Evolutionary conservation across 2,329 filamentous ascomycete genomes (phyloP).

Genomic region (Drechslera avenae): DNA sequence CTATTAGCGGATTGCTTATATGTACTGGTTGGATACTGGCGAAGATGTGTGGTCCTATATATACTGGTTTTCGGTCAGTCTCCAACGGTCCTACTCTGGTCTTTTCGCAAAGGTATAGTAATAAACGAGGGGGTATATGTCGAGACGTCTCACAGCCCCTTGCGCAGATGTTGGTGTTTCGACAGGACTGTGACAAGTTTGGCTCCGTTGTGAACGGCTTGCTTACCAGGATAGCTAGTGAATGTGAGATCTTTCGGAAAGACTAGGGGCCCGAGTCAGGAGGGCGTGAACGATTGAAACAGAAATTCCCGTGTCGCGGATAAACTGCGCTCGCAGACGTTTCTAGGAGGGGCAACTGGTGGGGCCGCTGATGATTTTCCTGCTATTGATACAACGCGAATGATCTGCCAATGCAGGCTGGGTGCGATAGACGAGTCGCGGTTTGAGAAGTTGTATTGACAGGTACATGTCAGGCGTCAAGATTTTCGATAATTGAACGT

Average conservation of each 20-base stretch:
- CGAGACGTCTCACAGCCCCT: constrained; percentile 18
- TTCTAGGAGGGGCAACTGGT: neutral
- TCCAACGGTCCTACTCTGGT: constrained; percentile 1
- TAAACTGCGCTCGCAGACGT: constrained; percentile 6
- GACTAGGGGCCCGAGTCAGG: constrained; percentile 12
- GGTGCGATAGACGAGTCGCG: neutral
- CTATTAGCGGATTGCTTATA: constrained; percentile 4
- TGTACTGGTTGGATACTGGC: constrained; percentile 1
- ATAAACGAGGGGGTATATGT: constrained; percentile 7
- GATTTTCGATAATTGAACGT: neutral
- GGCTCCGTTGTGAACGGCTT: constrained; percentile 15
- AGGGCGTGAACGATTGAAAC: constrained; percentile 17
- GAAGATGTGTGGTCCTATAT: constrained; percentile 16
- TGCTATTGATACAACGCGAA: neutral
- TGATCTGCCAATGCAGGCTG: neutral
- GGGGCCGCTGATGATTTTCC: neutral
- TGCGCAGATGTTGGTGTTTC: constrained; percentile 26
- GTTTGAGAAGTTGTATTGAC: neutral
- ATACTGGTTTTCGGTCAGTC: constrained; percentile 11
- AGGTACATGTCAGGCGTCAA: neutral
- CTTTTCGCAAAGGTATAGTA: constrained; percentile 18
- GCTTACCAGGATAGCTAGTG: constrained; percentile 15
- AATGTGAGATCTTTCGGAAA: constrained; percentile 12
- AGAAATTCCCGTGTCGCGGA: constrained; percentile 22
- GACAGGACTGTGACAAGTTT: constrained; percentile 15